A percentile compares a stretch with the other conserved stretches of the same genome.
These are phyloP conservation scores for Gautieria morchelliformis DNA, from an alignment of 768 basidiomycete genomes.

Conservation along the genomic window DNA sequence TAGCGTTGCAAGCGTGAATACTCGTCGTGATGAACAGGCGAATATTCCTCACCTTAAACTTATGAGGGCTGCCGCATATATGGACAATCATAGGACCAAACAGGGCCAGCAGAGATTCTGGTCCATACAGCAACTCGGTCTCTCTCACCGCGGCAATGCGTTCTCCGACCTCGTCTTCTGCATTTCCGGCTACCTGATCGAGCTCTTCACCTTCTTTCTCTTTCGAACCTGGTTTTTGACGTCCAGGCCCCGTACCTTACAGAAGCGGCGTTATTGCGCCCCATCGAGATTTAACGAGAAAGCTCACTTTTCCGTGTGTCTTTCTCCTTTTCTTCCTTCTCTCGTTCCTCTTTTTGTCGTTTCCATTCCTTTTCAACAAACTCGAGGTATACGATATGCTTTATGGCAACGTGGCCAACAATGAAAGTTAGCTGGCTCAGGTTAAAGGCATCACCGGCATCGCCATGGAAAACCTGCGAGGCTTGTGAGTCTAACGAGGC, in stretches of 20 bases:
- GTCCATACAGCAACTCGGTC: conserved; percentile 77
- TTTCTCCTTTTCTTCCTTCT: conserved; percentile 44
- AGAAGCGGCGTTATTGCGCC: not conserved
- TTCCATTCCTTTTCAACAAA: conserved; percentile 95
- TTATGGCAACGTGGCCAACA: conserved; percentile 94
- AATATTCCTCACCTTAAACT: conserved; percentile 62
- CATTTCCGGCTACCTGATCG: conserved; percentile 94
- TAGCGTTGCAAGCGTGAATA: conserved; percentile 22
- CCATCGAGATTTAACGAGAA: not conserved
- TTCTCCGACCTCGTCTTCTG: conserved; percentile 97
- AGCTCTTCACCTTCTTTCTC: conserved; percentile 72
- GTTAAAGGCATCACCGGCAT: conserved; percentile 74
- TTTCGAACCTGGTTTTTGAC: conserved; percentile 26
- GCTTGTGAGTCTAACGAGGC: conserved; percentile 15
- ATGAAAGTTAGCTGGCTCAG: conserved; percentile 91
- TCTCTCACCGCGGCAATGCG: conserved; percentile 78
- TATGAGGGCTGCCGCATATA: conserved; percentile 83
- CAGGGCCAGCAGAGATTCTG: conserved; percentile 67
- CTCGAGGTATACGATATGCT: conserved; percentile 94
- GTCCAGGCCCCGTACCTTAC: not conserved
- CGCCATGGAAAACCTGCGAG: conserved; percentile 25
- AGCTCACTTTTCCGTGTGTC: not conserved
- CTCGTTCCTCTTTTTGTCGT: conserved; percentile 85
- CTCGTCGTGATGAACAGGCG: not conserved
- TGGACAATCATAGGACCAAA: conserved; percentile 89